Evolutionary conservation across 202 grass and related monocot species (phyloP).

Genomic region (Dendrocalamus latiflorus): DNA sequence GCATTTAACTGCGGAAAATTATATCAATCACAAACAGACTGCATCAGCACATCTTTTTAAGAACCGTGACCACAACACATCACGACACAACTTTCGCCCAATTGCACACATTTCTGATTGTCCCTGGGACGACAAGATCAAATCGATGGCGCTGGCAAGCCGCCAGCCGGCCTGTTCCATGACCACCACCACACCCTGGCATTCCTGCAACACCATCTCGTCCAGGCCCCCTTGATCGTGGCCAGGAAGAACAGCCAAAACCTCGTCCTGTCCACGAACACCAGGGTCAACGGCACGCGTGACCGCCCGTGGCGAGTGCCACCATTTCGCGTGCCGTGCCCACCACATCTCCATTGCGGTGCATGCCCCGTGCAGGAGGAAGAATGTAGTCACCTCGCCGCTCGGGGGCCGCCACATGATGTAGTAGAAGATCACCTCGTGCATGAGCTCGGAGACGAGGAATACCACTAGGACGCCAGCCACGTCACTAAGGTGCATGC

Average conservation of each 20-base stretch:
- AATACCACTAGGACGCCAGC: constrained; percentile 35
- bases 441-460: constrained; percentile 59
- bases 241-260: constrained; percentile 62
- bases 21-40: too few species aligned
- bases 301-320: constrained; percentile 16
- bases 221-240: constrained; percentile 31
- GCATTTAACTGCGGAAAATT: too few species aligned
- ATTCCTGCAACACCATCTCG: constrained; percentile 44
- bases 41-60: too few species aligned
- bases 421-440: constrained; percentile 70
- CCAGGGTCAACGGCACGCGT: constrained; percentile 30
- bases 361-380: constrained; percentile 54
- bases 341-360: constrained; percentile 47
- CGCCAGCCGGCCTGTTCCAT: constrained; percentile 21
- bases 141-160: neutral
- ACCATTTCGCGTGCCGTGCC: constrained; percentile 24
- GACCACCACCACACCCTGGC: constrained; percentile 38
- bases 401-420: constrained; percentile 35
- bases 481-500: neutral
- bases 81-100: neutral
- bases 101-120: too few species aligned
- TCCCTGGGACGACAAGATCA: neutral
- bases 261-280: constrained; percentile 43
- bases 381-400: constrained; percentile 54
- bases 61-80: too few species aligned